phyloP scores from a whole-genome alignment of 371 early-diverging fungal species.

The Mortierella sp. region DNA sequence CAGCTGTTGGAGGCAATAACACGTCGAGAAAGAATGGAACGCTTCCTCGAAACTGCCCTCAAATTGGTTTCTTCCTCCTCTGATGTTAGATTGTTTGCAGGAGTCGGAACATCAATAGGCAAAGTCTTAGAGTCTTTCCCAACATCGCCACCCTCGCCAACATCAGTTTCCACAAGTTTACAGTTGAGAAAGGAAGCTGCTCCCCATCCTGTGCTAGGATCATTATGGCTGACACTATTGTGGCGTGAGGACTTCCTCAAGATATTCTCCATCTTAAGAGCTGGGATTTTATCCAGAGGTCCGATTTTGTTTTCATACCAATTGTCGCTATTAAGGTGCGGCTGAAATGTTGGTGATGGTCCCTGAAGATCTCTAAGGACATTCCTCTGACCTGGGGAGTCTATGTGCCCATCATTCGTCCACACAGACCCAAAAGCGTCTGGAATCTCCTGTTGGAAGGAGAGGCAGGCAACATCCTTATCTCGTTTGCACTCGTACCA shows the following conservation, averaged over 20 bases:
- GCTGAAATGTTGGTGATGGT: slow-evolving; percentile 2
- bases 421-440: slow-evolving; percentile 12
- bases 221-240: slow-evolving; percentile 29
- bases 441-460: slow-evolving; percentile 29
- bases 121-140: not conserved
- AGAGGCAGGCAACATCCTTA: slow-evolving; percentile 34
- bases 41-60: slow-evolving; percentile 34
- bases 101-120: slow-evolving; percentile 30
- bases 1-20: slow-evolving; percentile 57
- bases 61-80: slow-evolving; percentile 13
- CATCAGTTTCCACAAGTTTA: not conserved
- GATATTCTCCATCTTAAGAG: not conserved
- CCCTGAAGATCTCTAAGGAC: slow-evolving; percentile 10
- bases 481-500: slow-evolving; percentile 56
- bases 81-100: not conserved
- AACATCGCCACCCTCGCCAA: not conserved
- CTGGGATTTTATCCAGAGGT: slow-evolving; percentile 31
- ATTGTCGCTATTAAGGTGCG: not conserved
- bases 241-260: slow-evolving; percentile 29
- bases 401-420: slow-evolving; percentile 18
- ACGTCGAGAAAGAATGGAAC: slow-evolving; percentile 48
- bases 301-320: slow-evolving; percentile 48
- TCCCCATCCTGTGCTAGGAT: not conserved
- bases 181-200: not conserved
- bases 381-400: slow-evolving; percentile 23